These are phyloP conservation scores for Pulveroboletus sp. DNA, from an alignment of 768 basidiomycete genomes.

Conservation along the genomic window DNA sequence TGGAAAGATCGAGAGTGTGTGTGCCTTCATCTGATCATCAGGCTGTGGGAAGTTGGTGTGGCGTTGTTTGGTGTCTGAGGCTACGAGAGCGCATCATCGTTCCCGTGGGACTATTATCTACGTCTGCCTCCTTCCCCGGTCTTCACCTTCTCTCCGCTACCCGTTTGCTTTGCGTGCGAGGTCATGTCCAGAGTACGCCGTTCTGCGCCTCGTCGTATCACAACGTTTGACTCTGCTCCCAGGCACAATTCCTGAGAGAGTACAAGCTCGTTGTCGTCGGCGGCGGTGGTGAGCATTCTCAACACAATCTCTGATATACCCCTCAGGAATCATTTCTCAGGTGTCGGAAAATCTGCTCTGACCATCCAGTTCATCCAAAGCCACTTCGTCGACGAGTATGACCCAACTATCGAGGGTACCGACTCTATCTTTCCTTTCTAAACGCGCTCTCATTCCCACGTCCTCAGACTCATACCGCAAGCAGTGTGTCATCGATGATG, in stretches of 20 bases:
- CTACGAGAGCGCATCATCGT: constrained; percentile 6
- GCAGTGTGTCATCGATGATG: constrained; percentile 96
- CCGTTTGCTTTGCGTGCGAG: constrained; percentile 1
- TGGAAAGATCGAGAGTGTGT: too few relatives aligned
- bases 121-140: neutral
- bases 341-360: constrained; percentile 78
- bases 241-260: constrained; percentile 91
- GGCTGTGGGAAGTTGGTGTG: constrained; percentile 15
- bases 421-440: constrained; percentile 1
- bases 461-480: constrained; percentile 88
- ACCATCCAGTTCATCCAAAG: constrained; percentile 99
- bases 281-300: constrained; percentile 74
- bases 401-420: constrained; percentile 91
- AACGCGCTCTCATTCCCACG: neutral
- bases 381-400: constrained; percentile 88
- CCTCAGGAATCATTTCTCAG: constrained; percentile 13
- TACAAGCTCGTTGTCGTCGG: constrained; percentile 99
- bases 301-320: constrained; percentile 20
- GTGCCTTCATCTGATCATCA: neutral
- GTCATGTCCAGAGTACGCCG: constrained; percentile 31
- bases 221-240: constrained; percentile 2
- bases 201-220: neutral
- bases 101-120: constrained; percentile 3
- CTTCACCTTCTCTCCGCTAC: neutral
- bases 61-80: constrained; percentile 21